Percentiles rank a stretch among this genome's conserved stretches.
Conservation (phyloP, 108 stramenopile genomes). For the Fistulifera solaris region DNA sequence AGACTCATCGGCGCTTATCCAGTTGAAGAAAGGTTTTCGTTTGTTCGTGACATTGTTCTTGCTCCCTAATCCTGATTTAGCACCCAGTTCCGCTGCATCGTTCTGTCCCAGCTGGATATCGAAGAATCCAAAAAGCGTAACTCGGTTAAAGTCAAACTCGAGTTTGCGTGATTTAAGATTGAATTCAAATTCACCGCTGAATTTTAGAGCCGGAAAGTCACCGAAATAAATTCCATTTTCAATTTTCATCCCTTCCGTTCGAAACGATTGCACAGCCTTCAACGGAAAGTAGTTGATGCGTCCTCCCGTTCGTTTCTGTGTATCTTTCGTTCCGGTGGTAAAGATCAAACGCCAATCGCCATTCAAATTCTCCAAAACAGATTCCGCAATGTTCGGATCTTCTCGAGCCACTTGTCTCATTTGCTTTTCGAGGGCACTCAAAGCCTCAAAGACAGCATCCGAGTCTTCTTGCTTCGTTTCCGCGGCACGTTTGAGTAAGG, state of each 20-base stretch:
- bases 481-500: constrained; percentile 30
- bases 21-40: constrained; percentile 79
- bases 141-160: constrained; percentile 78
- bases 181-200: constrained; percentile 74
- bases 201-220: constrained; percentile 63
- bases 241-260: constrained; percentile 49
- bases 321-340: constrained; percentile 82
- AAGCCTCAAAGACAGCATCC: constrained; percentile 51
- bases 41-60: constrained; percentile 65
- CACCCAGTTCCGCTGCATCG: constrained; percentile 52
- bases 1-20: constrained; percentile 79
- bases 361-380: constrained; percentile 24
- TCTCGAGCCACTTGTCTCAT: constrained; percentile 51
- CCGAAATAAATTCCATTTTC: constrained; percentile 82
- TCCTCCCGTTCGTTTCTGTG: constrained; percentile 59
- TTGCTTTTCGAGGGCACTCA: constrained; percentile 56
- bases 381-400: constrained; percentile 22
- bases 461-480: constrained; percentile 71
- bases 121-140: constrained; percentile 38
- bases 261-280: constrained; percentile 77
- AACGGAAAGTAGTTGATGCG: constrained; percentile 87
- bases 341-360: constrained; percentile 87
- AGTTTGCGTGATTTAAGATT: constrained; percentile 52
- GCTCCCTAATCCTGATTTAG: constrained; percentile 65
- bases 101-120: constrained; percentile 37